phyloP scores from a whole-genome alignment of 1,139 yeast species.

The Saccharomyces hybrid region DNA sequence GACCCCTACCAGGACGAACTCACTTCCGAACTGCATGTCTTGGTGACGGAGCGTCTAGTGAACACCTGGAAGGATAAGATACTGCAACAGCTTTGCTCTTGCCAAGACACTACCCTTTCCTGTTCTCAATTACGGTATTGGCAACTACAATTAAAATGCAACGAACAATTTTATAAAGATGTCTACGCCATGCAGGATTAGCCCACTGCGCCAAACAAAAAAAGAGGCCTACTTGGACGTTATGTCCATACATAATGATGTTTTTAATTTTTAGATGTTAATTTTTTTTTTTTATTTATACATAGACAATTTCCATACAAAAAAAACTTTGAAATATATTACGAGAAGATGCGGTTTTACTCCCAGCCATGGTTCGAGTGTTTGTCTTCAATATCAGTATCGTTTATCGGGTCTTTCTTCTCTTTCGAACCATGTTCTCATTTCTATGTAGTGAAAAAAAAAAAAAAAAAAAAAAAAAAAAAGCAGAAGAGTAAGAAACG shows the following conservation, averaged over 20 bases:
- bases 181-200: conserved; percentile 8
- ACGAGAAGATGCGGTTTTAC: neutral
- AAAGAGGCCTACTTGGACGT: neutral
- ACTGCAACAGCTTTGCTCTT: conserved; percentile 16
- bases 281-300: neutral
- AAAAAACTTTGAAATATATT: neutral
- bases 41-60: conserved; percentile 16
- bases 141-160: conserved; percentile 20
- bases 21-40: conserved; percentile 16
- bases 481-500: neutral
- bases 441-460: neutral
- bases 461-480: neutral
- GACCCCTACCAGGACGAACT: conserved; percentile 16
- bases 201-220: neutral
- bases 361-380: neutral
- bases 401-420: neutral
- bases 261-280: neutral
- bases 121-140: conserved; percentile 23
- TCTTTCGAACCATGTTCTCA: neutral
- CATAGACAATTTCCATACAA: neutral
- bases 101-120: conserved; percentile 19
- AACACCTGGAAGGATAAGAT: conserved; percentile 22
- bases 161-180: conserved; percentile 20
- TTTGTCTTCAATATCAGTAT: neutral
- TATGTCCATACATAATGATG: neutral